These are phyloP conservation scores for Chaetomium olivaceum DNA, from an alignment of 2,329 filamentous ascomycete genomes.

Conservation along the genomic window DNA sequence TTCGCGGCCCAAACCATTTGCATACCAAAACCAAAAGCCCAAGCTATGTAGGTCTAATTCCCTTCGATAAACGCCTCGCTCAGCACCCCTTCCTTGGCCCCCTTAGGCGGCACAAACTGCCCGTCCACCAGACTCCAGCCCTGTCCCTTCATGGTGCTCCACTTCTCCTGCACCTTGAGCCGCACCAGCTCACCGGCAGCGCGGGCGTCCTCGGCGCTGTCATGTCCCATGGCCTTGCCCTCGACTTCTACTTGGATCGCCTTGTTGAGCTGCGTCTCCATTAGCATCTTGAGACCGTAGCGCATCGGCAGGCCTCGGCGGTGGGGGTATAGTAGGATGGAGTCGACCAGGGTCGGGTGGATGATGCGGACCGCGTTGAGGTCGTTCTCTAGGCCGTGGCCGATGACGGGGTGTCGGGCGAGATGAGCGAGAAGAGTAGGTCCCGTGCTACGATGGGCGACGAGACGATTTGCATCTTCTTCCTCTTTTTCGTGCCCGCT, in stretches of 20 bases:
- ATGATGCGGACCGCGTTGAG: conserved; percentile 82
- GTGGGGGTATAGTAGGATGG: conserved; percentile 80
- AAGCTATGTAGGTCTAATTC: neutral
- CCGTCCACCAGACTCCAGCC: conserved; percentile 66
- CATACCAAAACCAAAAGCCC: neutral
- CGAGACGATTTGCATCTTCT: conserved; percentile 68
- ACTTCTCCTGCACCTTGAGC: conserved; percentile 67
- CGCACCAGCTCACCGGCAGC: conserved; percentile 85
- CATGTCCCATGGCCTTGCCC: conserved; percentile 65
- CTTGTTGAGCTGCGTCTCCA: conserved; percentile 66
- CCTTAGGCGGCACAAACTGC: conserved; percentile 44
- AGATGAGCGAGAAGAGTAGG: conserved; percentile 74
- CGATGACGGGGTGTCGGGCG: conserved; percentile 78
- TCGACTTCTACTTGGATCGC: conserved; percentile 72
- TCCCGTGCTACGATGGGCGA: conserved; percentile 74
- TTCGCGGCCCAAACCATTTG: neutral
- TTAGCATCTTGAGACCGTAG: conserved; percentile 73
- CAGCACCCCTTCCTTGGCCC: conserved; percentile 32
- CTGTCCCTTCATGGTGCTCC: conserved; percentile 63
- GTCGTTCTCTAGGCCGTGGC: conserved; percentile 94
- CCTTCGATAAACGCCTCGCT: conserved; percentile 45
- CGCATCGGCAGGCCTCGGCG: conserved; percentile 73
- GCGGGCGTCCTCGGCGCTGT: conserved; percentile 87
- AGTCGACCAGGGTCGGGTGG: conserved; percentile 84
- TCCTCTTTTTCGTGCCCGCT: conserved; percentile 27